Percentiles rank a stretch among this genome's conserved stretches.
Evolutionary conservation across 2,329 filamentous ascomycete species (phyloP).

Genomic region (Madurella fahalii): DNA sequence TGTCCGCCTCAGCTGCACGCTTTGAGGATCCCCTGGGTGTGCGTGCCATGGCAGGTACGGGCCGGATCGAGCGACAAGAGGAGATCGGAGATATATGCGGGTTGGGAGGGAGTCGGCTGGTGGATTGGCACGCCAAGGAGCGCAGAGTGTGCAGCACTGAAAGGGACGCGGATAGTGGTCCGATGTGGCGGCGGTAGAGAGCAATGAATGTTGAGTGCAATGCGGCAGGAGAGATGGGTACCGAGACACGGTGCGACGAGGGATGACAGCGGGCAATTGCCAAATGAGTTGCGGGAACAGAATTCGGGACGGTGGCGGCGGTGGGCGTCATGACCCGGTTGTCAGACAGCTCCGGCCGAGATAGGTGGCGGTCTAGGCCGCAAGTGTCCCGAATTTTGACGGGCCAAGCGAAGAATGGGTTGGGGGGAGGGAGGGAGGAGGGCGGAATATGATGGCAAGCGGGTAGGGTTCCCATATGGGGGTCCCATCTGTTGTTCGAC

Average conservation of each 20-base stretch:
- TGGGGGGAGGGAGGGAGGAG: too few relatives aligned
- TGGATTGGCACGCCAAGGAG: not conserved
- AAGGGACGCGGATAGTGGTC: not conserved
- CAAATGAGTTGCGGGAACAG: not conserved
- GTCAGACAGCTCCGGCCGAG: too few relatives aligned
- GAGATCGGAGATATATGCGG: not conserved
- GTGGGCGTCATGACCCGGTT: not conserved
- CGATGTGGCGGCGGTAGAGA: not conserved
- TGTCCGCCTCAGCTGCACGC: not conserved
- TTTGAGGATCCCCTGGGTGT: constrained; percentile 1
- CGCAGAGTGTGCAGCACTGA: not conserved
- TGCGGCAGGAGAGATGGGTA: not conserved
- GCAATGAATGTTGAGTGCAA: not conserved
- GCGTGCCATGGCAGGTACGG: constrained; percentile 3
- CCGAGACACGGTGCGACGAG: constrained; percentile 5
- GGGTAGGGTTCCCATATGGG: too few relatives aligned
- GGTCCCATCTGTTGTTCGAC: too few relatives aligned
- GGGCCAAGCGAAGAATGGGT: too few relatives aligned
- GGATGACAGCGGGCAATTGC: not conserved
- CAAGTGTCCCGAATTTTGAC: too few relatives aligned
- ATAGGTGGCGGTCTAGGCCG: too few relatives aligned
- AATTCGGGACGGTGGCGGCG: not conserved
- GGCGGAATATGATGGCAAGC: too few relatives aligned
- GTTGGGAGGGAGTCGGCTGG: not conserved
- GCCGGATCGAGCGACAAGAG: not conserved